Percentiles rank a stretch among this genome's conserved stretches.
Evolutionary conservation across 768 basidiomycete species (phyloP).

Genomic region (Pulveroboletus sp.): DNA sequence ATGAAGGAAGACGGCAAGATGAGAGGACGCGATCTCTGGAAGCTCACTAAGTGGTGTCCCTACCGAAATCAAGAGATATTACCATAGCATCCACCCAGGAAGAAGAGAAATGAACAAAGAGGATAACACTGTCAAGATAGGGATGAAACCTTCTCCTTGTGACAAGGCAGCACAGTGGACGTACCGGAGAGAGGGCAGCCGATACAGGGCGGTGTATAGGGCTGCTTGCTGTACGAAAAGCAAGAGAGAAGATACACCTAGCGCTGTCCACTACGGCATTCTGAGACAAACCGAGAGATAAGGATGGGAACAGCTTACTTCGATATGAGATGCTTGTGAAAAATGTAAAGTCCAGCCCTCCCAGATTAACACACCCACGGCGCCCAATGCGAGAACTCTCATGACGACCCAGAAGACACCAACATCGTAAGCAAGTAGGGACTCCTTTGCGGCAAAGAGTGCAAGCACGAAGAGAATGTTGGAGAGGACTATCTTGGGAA

Average conservation of each 20-base stretch:
- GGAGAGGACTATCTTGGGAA: constrained; percentile 54
- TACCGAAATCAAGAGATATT: constrained; percentile 44
- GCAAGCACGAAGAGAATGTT: constrained; percentile 62
- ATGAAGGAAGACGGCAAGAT: constrained; percentile 45
- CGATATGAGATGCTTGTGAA: constrained; percentile 50
- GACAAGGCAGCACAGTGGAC: constrained; percentile 14
- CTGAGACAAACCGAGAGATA: constrained; percentile 8
- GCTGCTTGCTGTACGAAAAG: constrained; percentile 65
- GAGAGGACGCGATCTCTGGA: constrained; percentile 48
- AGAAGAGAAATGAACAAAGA: constrained; percentile 66
- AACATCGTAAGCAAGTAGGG: constrained; percentile 59
- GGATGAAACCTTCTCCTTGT: background rate
- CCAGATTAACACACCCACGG: constrained; percentile 60
- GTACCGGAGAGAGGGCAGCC: constrained; percentile 64
- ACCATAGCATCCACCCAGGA: constrained; percentile 59
- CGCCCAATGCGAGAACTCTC: constrained; percentile 67
- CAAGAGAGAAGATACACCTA: constrained; percentile 62
- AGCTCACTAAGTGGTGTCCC: background rate
- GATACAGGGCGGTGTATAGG: constrained; percentile 63
- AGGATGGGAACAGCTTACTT: constrained; percentile 41
- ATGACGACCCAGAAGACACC: constrained; percentile 76
- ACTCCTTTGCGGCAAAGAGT: constrained; percentile 60
- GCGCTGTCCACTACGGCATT: constrained; percentile 57
- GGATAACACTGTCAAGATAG: constrained; percentile 47
- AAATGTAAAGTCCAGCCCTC: constrained; percentile 51